Percentiles rank a stretch among this genome's conserved stretches.
Conservation (phyloP, 2,329 filamentous ascomycete genomes). For the Exophiala spinifera region DNA sequence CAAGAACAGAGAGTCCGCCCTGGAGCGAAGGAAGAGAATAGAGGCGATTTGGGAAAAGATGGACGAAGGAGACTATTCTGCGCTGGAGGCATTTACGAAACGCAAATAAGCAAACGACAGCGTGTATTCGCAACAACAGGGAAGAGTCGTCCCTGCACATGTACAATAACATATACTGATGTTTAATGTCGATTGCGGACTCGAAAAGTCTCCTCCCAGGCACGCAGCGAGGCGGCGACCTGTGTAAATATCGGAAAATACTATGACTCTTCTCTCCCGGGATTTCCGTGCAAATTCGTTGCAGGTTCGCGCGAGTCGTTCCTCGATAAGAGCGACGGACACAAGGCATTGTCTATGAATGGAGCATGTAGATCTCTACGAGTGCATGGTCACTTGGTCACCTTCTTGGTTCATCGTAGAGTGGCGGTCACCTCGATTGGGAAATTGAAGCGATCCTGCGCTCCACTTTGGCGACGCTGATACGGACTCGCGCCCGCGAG, state of each 20-base stretch:
- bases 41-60: slow-evolving; percentile 77
- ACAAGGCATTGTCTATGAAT: too few species aligned
- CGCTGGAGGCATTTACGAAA: slow-evolving; percentile 55
- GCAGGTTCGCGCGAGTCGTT: too few species aligned
- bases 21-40: slow-evolving; percentile 68
- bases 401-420: neutral
- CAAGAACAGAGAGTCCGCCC: slow-evolving; percentile 68
- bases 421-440: neutral
- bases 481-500: neutral
- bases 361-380: too few species aligned
- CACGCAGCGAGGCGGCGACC: too few species aligned
- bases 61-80: slow-evolving; percentile 47
- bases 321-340: too few species aligned
- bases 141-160: too few species aligned
- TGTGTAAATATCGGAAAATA: too few species aligned
- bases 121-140: neutral
- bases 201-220: too few species aligned
- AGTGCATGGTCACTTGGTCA: too few species aligned
- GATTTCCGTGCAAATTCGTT: neutral
- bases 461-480: neutral
- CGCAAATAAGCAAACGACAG: slow-evolving; percentile 31
- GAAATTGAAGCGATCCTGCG: neutral
- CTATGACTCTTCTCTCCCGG: neutral
- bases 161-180: too few species aligned
- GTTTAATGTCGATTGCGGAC: too few species aligned